Evolutionary conservation across 805 yeast genomes (phyloP), one percentile per base, ranked within the genome.

Genomic region (Candida coleopterorum): DNA sequence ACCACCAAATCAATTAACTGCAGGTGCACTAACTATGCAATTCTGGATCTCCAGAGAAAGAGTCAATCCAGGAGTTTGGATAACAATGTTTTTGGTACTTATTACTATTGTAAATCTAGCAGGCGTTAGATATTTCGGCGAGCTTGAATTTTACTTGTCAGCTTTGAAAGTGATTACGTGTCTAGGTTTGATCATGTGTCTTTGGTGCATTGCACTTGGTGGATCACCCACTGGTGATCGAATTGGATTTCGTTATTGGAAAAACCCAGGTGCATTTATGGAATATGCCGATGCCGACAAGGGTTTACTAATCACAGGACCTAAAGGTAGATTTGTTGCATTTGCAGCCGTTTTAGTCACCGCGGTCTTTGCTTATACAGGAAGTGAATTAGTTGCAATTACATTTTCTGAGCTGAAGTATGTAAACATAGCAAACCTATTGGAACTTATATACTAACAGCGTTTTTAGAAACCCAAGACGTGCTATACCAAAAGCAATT

Each of bases 221-320:
- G 95, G 93, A 37, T 85, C 79, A 20, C 89, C 90, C 44, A 68
- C 70, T 29, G 81, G 79, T 49, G 87, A 82, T 48, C 71, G 90
- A 57, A 59, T 75, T 23, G 90, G 89, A 1, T 83, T 81, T 62
- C 70, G 84, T 49, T 82, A 67, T 59, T 82, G 86, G 85, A 56
- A 68, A 29, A 52, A 75, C 42, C 87, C 88, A 0, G 89, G 88
- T 43, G 81, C 86, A 0, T 81, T 51, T 41, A 43, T 57, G 26
- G 64, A 46, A 16, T 72, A 68, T 70, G 47, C 64, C 52, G 81
- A 80, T 45, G 9, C 44, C 4, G 24, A 58, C 2, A 58, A 66
- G 35, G 43, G 49, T 33, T 49, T 67, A 35, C 41, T 64, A 52
- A 53, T 71, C 18, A 52, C 39, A 6, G 77, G 75, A 3, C 40